Evolutionary conservation across 192 early-diverging fungal species (phyloP).

Genomic region (Chytriomyces sp.): DNA sequence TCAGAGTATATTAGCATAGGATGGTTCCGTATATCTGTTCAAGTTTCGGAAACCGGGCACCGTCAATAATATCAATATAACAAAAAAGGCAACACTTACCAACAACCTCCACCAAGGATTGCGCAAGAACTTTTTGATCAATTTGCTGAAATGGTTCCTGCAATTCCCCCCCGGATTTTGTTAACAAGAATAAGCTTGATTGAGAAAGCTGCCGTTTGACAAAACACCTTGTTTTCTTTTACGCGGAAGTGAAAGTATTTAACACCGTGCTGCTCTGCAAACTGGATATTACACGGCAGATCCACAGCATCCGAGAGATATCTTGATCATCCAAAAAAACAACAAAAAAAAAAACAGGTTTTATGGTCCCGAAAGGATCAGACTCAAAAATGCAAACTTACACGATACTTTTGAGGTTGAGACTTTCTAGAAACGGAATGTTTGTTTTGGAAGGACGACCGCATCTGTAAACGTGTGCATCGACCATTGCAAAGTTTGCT

Average conservation of each 20-base stretch:
- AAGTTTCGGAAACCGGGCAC: not conserved
- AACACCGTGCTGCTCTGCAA: conserved; percentile 78
- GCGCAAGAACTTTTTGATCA: conserved; percentile 52
- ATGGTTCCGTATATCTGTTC: conserved; percentile 50
- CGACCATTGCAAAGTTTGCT: conserved; percentile 96
- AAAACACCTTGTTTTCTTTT: conserved; percentile 90
- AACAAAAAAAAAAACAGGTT: not conserved
- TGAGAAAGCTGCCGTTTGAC: not conserved
- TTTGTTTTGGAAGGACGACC: conserved; percentile 93
- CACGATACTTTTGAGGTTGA: conserved; percentile 87
- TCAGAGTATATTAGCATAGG: conserved; percentile 94
- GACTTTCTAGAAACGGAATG: conserved; percentile 85
- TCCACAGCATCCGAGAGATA: conserved; percentile 94
- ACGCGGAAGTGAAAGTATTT: conserved; percentile 86
- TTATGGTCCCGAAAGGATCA: not conserved
- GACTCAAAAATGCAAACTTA: conserved; percentile 45
- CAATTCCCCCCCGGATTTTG: not conserved
- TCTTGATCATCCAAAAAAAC: conserved; percentile 40
- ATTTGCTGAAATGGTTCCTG: conserved; percentile 61
- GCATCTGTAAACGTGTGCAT: conserved; percentile 89
- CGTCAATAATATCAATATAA: conserved; percentile 32
- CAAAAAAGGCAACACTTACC: conserved; percentile 35
- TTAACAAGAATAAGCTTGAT: too few species aligned
- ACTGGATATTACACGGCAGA: conserved; percentile 84
- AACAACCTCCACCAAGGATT: conserved; percentile 49